Percentiles rank a stretch among this genome's conserved stretches.
phyloP scores from a whole-genome alignment of 768 basidiomycete genomes.

The Calocera cornea region DNA sequence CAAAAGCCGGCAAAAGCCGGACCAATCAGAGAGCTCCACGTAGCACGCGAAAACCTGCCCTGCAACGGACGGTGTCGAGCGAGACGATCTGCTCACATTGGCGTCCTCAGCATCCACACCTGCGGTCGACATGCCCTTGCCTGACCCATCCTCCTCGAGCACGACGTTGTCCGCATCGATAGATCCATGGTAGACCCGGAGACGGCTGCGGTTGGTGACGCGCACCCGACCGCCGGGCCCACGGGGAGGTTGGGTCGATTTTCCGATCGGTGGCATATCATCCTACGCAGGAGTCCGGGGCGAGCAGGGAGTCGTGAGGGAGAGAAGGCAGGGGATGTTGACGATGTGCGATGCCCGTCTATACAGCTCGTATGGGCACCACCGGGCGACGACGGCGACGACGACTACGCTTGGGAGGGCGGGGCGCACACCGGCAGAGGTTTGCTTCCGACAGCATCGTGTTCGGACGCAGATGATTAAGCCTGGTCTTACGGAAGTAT shows the following conservation, averaged over 20 bases:
- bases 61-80: conserved; percentile 16
- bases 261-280: conserved; percentile 6
- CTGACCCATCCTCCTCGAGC: conserved; percentile 78
- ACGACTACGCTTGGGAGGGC: conserved; percentile 1
- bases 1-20: conserved; percentile 32
- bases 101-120: conserved; percentile 89
- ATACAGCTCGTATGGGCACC: background rate
- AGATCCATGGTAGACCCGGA: conserved; percentile 68
- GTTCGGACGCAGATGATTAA: conserved; percentile 3
- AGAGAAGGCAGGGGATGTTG: background rate
- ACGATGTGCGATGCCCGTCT: background rate
- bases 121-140: conserved; percentile 61
- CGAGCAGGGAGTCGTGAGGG: background rate
- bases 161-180: conserved; percentile 68
- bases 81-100: conserved; percentile 51
- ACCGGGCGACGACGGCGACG: conserved; percentile 5
- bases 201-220: conserved; percentile 84
- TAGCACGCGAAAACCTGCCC: conserved; percentile 17
- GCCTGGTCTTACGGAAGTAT: background rate
- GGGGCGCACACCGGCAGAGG: conserved; percentile 1
- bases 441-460: conserved; percentile 5
- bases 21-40: conserved; percentile 13
- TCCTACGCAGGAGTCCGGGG: background rate
- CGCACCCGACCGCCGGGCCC: conserved; percentile 23
- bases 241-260: conserved; percentile 5